Base-by-base conservation (phyloP, 2,329 filamentous ascomycete species). In the Penicillium sumatraense region DNA sequence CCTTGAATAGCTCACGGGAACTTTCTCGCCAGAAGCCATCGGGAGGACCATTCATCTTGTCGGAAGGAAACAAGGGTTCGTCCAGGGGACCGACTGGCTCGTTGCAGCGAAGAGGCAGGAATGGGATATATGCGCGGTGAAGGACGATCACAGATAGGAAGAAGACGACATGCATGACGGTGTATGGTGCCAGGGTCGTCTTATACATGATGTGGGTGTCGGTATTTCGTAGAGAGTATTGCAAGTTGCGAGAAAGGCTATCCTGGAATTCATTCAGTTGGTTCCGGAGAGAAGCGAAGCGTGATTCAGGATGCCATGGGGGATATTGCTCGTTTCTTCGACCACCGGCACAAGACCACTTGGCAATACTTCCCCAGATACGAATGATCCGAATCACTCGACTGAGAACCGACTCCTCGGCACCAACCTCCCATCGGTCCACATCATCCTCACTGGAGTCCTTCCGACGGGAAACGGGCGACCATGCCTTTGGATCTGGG, bases 101-200 rank as follows among this genome's bases (percentile, higher is more conserved):
- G 20, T 70, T 65, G 59, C 76, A 78, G 16, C 76, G 74, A 41
- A 83, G 69, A 1, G 83, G 81, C 5, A 83, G 69, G 63, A 83
- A 84, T 0, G 82, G 81, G 13, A 85, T 69, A 58, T 83, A 84
- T 51, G 83, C 78, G 51, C 83, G 77, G 59, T 84, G 81, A 5
- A 85, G 75, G 49, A 82, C 77, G 45, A 85, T 81, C 31, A 80
- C 78, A 35, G 80, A 84, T 7, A 85, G 72, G 31, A 81, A 78
- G 56, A 81, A 80, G 9, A 83, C 73, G 9, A 80, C 76, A 59
- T 86, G 83, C 68, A 85, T 80, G 24, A 84, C 73, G 3, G 79
- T 79, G 59, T 84, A 86, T 1, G 81, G 76, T 9, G 81, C 78
- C 16, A 81, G 75, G 0, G 75, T 80, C 54, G 78, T 77, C 54